These are phyloP conservation scores for Alternaria incomplexa DNA, from an alignment of 2,329 filamentous ascomycete species.

Conservation along the genomic window DNA sequence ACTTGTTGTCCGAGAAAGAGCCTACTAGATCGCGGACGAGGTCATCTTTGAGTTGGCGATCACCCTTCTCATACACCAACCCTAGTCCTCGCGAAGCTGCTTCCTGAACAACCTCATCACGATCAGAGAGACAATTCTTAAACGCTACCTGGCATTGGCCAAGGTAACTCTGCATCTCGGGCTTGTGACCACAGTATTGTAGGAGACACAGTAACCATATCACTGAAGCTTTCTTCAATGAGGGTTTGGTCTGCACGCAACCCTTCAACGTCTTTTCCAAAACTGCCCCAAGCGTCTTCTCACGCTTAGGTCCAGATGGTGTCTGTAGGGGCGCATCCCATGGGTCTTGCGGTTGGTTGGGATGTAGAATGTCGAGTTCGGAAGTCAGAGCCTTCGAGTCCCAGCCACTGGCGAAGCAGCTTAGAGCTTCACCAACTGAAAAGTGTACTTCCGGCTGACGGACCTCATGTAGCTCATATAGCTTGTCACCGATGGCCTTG, in stretches of 20 bases:
- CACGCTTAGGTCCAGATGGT: conserved; percentile 40
- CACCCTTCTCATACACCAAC: conserved; percentile 93
- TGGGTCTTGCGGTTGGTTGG: conserved; percentile 43
- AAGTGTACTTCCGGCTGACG: conserved; percentile 90
- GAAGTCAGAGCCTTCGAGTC: conserved; percentile 78
- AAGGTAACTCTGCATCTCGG: conserved; percentile 74
- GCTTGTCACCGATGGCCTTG: conserved; percentile 65
- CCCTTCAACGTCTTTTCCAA: conserved; percentile 77
- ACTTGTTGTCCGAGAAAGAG: conserved; percentile 78
- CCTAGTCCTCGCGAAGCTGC: conserved; percentile 88
- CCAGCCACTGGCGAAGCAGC: conserved; percentile 80
- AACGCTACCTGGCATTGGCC: conserved; percentile 85
- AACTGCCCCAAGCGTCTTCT: conserved; percentile 58
- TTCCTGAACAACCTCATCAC: conserved; percentile 95
- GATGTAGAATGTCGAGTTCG: conserved; percentile 74
- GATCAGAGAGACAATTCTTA: conserved; percentile 82
- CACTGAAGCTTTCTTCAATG: conserved; percentile 86
- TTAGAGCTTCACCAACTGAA: conserved; percentile 85
- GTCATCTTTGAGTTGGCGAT: conserved; percentile 77
- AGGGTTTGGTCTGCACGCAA: conserved; percentile 84
- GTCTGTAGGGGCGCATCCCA: conserved; percentile 40
- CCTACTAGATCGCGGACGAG: conserved; percentile 87
- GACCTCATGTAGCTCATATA: conserved; percentile 82
- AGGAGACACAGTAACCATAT: conserved; percentile 95
- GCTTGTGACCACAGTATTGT: conserved; percentile 84